These are phyloP conservation scores for Yamadazyma scolyti DNA, from an alignment of 805 yeast genomes.

Conservation along the genomic window DNA sequence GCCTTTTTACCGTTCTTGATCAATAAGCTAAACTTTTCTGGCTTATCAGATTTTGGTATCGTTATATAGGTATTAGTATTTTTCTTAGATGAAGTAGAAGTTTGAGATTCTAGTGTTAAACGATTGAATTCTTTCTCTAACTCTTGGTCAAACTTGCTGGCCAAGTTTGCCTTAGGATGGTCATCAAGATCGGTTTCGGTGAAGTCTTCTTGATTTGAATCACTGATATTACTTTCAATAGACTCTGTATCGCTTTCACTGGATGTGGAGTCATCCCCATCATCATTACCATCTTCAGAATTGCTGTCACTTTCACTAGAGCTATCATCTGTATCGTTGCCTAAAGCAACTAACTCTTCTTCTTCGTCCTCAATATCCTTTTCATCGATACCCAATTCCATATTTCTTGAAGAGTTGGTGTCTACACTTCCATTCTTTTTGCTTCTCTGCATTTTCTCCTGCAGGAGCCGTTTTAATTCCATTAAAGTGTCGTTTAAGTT, in stretches of 20 bases:
- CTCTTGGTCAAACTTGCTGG: constrained; percentile 42
- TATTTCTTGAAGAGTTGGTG: too few relatives aligned
- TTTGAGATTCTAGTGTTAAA: constrained; percentile 51
- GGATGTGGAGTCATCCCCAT: constrained; percentile 14
- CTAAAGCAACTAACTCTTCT: constrained; percentile 20
- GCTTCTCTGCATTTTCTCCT: constrained; percentile 11
- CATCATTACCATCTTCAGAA: constrained; percentile 12
- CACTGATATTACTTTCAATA: constrained; percentile 16
- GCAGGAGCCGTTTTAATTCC: too few relatives aligned
- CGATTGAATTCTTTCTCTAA: constrained; percentile 55
- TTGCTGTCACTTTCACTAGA: constrained; percentile 11
- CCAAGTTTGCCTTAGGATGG: constrained; percentile 9
- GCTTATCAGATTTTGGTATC: not conserved
- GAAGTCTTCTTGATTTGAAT: constrained; percentile 11
- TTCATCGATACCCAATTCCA: constrained; percentile 14
- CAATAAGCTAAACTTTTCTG: constrained; percentile 6
- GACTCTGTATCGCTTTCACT: constrained; percentile 19
- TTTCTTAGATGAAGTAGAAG: constrained; percentile 4
- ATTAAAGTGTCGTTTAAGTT: constrained; percentile 42
- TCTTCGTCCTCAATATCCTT: constrained; percentile 15
- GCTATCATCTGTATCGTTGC: constrained; percentile 19
- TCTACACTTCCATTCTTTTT: too few relatives aligned
- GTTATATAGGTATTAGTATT: not conserved
- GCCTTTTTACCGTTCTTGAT: constrained; percentile 5
- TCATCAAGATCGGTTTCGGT: constrained; percentile 12